phyloP scores from a whole-genome alignment of 305 asterid species.

The Coffea humblotiana region DNA sequence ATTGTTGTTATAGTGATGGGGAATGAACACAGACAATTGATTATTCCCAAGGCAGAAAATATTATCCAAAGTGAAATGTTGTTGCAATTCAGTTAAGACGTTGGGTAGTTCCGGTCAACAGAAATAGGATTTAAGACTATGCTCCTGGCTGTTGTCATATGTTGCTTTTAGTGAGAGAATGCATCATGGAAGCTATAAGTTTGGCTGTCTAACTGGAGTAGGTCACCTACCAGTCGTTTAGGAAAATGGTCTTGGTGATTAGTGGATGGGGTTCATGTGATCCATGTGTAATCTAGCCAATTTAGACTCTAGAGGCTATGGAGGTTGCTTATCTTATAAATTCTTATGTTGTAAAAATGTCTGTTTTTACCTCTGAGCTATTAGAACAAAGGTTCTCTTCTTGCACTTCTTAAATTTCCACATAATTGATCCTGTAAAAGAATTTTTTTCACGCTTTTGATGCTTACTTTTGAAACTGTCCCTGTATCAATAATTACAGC shows the following conservation, averaged over 20 bases:
- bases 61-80: neutral
- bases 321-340: neutral
- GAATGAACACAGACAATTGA: neutral
- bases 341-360: neutral
- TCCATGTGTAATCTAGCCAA: neutral
- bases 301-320: neutral
- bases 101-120: neutral
- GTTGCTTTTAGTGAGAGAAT: neutral
- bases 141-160: neutral
- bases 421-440: neutral
- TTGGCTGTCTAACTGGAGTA: neutral
- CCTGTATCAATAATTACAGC: conserved; percentile 42
- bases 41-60: neutral
- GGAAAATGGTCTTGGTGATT: neutral
- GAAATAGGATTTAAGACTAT: neutral
- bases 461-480: neutral
- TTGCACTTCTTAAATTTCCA: neutral
- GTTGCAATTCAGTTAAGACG: neutral
- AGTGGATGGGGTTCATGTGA: neutral
- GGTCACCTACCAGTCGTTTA: neutral
- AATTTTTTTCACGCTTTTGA: neutral
- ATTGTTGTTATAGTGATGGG: neutral
- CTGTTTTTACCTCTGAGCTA: neutral
- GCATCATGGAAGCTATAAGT: neutral
- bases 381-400: neutral